Evolutionary conservation across 2,329 filamentous ascomycete genomes (phyloP), one percentile per base, ranked within the genome.

Genomic region (Neoarthrinium moseri): DNA sequence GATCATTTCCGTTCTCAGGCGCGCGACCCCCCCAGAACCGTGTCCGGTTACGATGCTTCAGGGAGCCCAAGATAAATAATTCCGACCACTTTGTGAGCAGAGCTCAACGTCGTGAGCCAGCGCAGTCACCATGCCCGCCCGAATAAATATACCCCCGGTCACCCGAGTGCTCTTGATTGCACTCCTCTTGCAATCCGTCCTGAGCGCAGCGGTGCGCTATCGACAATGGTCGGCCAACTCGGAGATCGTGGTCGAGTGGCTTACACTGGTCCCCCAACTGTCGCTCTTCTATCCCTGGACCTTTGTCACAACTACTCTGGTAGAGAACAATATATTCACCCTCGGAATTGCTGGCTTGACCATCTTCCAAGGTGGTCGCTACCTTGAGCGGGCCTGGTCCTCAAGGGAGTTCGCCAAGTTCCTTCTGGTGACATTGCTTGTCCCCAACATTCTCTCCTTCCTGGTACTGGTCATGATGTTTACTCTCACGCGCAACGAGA

Each of bases 371-470:
- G 92, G 92, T 45, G 94, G 94, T 8, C 84, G 91, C 58, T 99
- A 99, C 67, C 81, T 99, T 18, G 94, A 99, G 77, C 80, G 94
- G 60, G 92, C 94, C 26, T 99, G 92, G 94, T 91, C 91, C 24
- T 92, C 89, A 21, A 81, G 80, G 47, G 92, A 97, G 67, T 89
- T 96, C 65, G 89, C 84, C 60, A 96, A 95, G 69, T 96, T 96
- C 65, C 74, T 96, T 38, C 72, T 88, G 13, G 77, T 95, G 53
- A 80, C 86, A 39, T 77, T 88, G 12, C 67, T 96, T 59, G 76
- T 96, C 45, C 91, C 94, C 26, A 97, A 96, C 67, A 55, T 87
- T 15, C 60, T 91, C 49, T 83, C 83, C 47, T 90, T 94, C 62
- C 70, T 83, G 22, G 72, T 87, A 52, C 86, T 94, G 68, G 75